Evolutionary conservation across 2,329 filamentous ascomycete genomes (phyloP).

Genomic region (Exophiala oligosperma): DNA sequence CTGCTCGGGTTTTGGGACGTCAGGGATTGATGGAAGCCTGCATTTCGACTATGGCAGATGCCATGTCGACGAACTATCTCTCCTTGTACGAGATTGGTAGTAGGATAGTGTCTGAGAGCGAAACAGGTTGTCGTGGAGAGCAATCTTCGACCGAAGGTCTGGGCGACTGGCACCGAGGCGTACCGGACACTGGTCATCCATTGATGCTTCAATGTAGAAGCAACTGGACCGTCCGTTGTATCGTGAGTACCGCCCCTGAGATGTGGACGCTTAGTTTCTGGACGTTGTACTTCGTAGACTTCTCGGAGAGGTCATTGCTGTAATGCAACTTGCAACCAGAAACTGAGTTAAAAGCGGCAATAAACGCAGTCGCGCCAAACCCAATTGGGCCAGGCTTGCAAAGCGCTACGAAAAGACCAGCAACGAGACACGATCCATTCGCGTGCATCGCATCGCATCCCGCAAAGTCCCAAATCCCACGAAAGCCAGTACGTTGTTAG

Average conservation of each 20-base stretch:
- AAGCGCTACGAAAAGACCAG: neutral
- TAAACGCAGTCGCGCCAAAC: neutral
- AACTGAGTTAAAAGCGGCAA: neutral
- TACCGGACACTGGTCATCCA: slow-evolving; percentile 21
- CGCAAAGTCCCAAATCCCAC: slow-evolving; percentile 5
- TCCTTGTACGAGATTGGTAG: neutral
- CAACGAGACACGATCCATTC: neutral
- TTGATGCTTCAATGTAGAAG: slow-evolving; percentile 19
- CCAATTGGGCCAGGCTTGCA: neutral
- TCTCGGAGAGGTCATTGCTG: no score
- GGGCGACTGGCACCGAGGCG: neutral
- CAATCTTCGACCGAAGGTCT: neutral
- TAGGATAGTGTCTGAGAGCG: neutral
- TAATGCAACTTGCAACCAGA: no score
- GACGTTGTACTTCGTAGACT: neutral
- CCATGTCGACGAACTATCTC: neutral
- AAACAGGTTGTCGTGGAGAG: neutral
- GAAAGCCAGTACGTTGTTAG: no score
- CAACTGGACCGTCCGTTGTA: neutral
- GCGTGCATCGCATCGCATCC: neutral
- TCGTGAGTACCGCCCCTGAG: no score
- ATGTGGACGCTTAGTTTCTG: neutral
- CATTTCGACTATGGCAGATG: slow-evolving; percentile 1
- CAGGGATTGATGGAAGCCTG: neutral
- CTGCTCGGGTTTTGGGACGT: neutral